phyloP scores from a whole-genome alignment of 495 filamentous ascomycete genomes.

The Podospora australis region DNA sequence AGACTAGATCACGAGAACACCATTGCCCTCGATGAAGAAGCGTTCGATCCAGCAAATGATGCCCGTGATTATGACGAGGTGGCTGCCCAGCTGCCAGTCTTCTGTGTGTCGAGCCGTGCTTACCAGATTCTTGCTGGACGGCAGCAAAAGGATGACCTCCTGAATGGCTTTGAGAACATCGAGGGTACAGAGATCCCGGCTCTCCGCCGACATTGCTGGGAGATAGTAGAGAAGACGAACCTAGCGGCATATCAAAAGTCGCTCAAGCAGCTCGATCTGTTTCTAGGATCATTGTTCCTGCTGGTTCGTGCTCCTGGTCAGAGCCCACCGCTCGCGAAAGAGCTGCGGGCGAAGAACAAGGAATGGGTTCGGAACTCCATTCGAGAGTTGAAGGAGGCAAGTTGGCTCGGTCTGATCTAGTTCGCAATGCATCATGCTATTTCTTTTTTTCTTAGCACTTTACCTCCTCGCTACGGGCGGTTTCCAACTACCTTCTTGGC shows the following conservation, averaged over 20 bases:
- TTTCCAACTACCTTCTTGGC: no score
- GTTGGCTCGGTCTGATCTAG: conserved; percentile 9
- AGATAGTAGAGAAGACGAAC: conserved; percentile 36
- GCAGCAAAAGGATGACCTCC: conserved; percentile 31
- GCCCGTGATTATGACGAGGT: conserved; percentile 52
- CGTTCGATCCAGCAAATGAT: conserved; percentile 28
- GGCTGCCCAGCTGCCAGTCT: conserved; percentile 49
- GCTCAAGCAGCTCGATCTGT: conserved; percentile 41
- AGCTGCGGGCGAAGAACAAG: conserved; percentile 33
- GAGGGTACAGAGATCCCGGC: conserved; percentile 46
- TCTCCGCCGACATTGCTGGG: conserved; percentile 50
- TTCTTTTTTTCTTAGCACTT: no score
- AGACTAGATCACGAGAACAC: conserved; percentile 19
- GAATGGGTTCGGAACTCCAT: conserved; percentile 31
- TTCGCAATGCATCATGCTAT: no score
- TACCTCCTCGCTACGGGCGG: no score
- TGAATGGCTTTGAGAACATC: conserved; percentile 11
- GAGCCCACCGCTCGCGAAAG: conserved; percentile 34
- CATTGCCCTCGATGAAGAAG: conserved; percentile 6
- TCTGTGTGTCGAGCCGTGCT: conserved; percentile 52
- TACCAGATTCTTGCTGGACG: conserved; percentile 55
- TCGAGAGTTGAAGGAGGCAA: conserved; percentile 37
- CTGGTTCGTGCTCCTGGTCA: conserved; percentile 44
- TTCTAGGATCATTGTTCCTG: conserved; percentile 47
- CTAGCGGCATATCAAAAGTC: conserved; percentile 9